These are phyloP conservation scores for Talaromyces pinophilus DNA, from an alignment of 2,329 filamentous ascomycete genomes.

Conservation along the genomic window DNA sequence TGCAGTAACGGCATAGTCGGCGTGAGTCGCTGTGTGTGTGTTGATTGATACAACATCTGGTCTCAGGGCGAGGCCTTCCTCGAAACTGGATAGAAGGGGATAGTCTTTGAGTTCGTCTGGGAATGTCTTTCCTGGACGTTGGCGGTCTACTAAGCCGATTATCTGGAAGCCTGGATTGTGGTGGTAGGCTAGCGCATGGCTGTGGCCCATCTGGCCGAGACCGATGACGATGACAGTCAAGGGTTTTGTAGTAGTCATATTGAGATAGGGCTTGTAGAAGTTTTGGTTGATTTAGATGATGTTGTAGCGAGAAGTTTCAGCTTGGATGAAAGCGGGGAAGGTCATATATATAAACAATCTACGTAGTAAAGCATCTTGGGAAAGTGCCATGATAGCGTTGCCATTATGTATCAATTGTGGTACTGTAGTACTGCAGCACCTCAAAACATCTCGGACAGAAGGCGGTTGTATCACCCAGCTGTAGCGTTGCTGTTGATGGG, in stretches of 20 bases:
- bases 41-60: conserved; percentile 27
- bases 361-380: neutral
- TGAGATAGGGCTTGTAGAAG: neutral
- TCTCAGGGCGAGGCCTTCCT: conserved; percentile 22
- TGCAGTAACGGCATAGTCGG: conserved; percentile 25
- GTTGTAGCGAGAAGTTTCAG: neutral
- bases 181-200: conserved; percentile 27
- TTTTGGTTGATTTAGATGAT: neutral
- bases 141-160: conserved; percentile 23
- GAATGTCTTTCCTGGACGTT: conserved; percentile 18
- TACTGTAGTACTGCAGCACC: neutral
- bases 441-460: neutral
- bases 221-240: conserved; percentile 24
- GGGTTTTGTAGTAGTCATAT: neutral
- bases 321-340: neutral
- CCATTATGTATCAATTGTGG: neutral
- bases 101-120: conserved; percentile 23
- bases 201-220: conserved; percentile 26
- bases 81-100: conserved; percentile 12
- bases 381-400: neutral
- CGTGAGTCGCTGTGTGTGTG: conserved; percentile 26
- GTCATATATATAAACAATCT: neutral
- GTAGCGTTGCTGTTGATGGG: neutral
- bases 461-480: neutral
- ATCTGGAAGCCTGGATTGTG: conserved; percentile 25